A percentile compares a stretch with the other conserved stretches of the same genome.
Evolutionary conservation across 176 grass and related monocot genomes (phyloP).

Genomic region (Leersia perrieri): DNA sequence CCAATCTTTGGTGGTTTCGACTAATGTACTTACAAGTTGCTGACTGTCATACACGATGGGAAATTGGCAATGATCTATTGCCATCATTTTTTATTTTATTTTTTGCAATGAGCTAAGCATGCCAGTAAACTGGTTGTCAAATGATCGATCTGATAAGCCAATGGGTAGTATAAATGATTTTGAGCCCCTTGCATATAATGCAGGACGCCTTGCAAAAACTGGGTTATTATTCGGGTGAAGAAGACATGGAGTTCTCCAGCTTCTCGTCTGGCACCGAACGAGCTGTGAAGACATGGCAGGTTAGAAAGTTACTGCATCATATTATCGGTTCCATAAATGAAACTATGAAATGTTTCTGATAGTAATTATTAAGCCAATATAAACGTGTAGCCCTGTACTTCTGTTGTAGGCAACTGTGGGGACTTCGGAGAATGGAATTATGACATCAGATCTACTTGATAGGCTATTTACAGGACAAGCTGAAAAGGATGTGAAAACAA

Average conservation of each 20-base stretch:
- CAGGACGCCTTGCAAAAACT: slow-evolving; percentile 84
- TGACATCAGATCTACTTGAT: slow-evolving; percentile 80
- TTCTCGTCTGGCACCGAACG: slow-evolving; percentile 81
- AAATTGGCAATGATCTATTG: neutral
- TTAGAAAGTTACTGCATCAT: slow-evolving; percentile 8
- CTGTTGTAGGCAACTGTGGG: slow-evolving; percentile 59
- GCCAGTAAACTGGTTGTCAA: too few relatives aligned
- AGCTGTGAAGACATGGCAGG: slow-evolving; percentile 98
- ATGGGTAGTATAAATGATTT: neutral
- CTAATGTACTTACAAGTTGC: neutral
- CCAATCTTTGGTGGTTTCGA: neutral
- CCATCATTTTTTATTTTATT: too few relatives aligned
- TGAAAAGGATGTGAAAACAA: neutral
- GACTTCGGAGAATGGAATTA: slow-evolving; percentile 57
- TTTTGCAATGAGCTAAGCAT: too few relatives aligned
- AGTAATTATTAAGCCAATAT: neutral
- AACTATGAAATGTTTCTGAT: neutral
- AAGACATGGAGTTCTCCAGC: slow-evolving; percentile 79
- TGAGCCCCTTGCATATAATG: neutral
- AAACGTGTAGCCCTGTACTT: neutral
- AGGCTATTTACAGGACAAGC: slow-evolving; percentile 47
- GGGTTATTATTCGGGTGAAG: slow-evolving; percentile 91
- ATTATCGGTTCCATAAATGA: neutral
- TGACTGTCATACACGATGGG: neutral
- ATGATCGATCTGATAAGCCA: too few relatives aligned